Conservation (phyloP, 768 basidiomycete genomes). For the Russula emetica region DNA sequence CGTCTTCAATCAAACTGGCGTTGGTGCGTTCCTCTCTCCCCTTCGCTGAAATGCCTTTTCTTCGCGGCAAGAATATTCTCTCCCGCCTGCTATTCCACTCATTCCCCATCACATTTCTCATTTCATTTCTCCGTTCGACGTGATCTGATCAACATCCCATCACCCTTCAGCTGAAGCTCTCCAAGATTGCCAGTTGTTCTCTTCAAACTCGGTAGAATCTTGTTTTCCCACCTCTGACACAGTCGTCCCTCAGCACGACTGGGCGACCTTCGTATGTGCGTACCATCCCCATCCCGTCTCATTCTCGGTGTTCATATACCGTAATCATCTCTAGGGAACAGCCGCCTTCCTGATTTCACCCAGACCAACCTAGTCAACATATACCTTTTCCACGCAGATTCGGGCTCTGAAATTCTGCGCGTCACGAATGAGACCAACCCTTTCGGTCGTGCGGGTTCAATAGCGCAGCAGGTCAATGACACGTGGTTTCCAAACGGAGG, state of each 20-base stretch:
- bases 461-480: slow-evolving; percentile 61
- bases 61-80: slow-evolving; percentile 2
- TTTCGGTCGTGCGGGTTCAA: slow-evolving; percentile 50
- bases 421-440: slow-evolving; percentile 44
- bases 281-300: slow-evolving; percentile 31
- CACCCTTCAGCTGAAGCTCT: slow-evolving; percentile 39
- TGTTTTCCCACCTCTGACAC: slow-evolving; percentile 65
- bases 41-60: neutral
- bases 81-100: neutral
- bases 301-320: slow-evolving; percentile 25
- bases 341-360: slow-evolving; percentile 57
- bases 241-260: slow-evolving; percentile 65
- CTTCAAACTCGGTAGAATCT: slow-evolving; percentile 69
- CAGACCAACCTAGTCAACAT: slow-evolving; percentile 65
- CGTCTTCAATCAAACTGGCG: slow-evolving; percentile 26
- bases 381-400: slow-evolving; percentile 74
- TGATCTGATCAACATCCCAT: slow-evolving; percentile 15
- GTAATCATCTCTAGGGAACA: slow-evolving; percentile 57
- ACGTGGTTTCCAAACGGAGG: slow-evolving; percentile 65
- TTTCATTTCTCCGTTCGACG: neutral
- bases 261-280: slow-evolving; percentile 77
- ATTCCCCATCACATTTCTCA: slow-evolving; percentile 9
- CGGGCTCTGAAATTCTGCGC: slow-evolving; percentile 46
- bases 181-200: slow-evolving; percentile 47
- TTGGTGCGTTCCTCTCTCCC: slow-evolving; percentile 20